Evolutionary conservation across 2,329 filamentous ascomycete species (phyloP).

Genomic region (Nemania bipapillata): DNA sequence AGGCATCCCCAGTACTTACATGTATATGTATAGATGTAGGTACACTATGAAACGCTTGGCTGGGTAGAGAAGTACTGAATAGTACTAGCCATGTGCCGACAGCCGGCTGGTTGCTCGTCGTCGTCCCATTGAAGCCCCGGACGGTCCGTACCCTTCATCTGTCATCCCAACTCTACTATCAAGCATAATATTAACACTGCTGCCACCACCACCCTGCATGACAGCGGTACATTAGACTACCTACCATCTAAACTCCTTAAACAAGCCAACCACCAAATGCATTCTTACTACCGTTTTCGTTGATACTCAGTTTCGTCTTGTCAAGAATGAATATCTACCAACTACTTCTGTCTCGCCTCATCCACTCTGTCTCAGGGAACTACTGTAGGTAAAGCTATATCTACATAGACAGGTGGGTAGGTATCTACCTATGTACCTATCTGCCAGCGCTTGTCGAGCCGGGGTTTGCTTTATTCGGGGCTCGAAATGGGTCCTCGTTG

Average conservation of each 20-base stretch:
- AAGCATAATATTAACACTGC: not conserved
- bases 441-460: not conserved
- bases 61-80: not conserved
- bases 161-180: not conserved
- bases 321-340: not conserved
- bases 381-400: too few relatives aligned
- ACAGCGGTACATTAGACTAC: not conserved
- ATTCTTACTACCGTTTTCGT: not conserved
- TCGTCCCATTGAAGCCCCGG: not conserved
- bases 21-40: not conserved
- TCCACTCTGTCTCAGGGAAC: not conserved
- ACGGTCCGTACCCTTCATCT: not conserved
- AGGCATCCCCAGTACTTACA: too few relatives aligned
- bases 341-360: not conserved
- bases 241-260: too few relatives aligned
- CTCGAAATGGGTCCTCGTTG: slow-evolving; percentile 9
- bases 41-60: not conserved
- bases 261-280: not conserved
- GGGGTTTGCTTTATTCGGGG: slow-evolving; percentile 2
- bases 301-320: not conserved
- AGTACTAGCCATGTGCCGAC: slow-evolving; percentile 21
- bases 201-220: not conserved
- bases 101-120: slow-evolving; percentile 16
- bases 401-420: too few relatives aligned
- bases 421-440: not conserved